Evolutionary conservation across 768 basidiomycete genomes (phyloP).

Genomic region (Clitopilus passeckerianus): DNA sequence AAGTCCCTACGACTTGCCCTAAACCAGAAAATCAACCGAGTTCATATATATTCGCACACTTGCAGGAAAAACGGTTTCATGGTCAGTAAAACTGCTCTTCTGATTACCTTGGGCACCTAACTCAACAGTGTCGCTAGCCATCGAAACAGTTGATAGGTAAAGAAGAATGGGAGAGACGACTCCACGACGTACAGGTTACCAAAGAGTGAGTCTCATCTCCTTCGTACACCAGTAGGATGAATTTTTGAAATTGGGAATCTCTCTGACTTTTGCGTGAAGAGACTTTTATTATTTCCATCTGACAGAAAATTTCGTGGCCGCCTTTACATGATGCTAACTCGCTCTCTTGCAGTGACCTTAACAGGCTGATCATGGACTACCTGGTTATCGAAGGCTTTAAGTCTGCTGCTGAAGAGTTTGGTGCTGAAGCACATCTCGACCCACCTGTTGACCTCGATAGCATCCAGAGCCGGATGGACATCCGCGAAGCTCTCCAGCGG

Average conservation of each 20-base stretch:
- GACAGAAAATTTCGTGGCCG: not conserved
- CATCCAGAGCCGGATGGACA: constrained; percentile 92
- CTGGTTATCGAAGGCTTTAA: constrained; percentile 98
- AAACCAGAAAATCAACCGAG: not conserved
- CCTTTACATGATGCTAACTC: constrained; percentile 7
- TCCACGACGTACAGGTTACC: constrained; percentile 77
- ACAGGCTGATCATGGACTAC: constrained; percentile 94
- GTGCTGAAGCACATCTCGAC: constrained; percentile 75
- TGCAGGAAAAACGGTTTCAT: not conserved
- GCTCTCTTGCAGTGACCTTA: constrained; percentile 68
- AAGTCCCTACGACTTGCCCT: constrained; percentile 4
- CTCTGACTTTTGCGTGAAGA: constrained; percentile 83
- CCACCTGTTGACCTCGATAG: constrained; percentile 85
- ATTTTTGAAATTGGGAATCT: constrained; percentile 91
- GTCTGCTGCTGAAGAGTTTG: constrained; percentile 92
- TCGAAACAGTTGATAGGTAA: constrained; percentile 60
- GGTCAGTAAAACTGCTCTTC: constrained; percentile 5
- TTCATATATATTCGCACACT: constrained; percentile 1
- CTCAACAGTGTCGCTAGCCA: constrained; percentile 20
- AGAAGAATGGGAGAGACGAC: constrained; percentile 82
- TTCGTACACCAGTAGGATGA: constrained; percentile 47
- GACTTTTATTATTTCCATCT: constrained; percentile 10
- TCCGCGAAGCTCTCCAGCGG: constrained; percentile 88
- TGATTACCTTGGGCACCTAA: not conserved
- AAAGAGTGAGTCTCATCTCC: constrained; percentile 68